These are phyloP conservation scores for Penicillium paradoxum DNA, from an alignment of 495 filamentous ascomycete genomes.

Conservation along the genomic window DNA sequence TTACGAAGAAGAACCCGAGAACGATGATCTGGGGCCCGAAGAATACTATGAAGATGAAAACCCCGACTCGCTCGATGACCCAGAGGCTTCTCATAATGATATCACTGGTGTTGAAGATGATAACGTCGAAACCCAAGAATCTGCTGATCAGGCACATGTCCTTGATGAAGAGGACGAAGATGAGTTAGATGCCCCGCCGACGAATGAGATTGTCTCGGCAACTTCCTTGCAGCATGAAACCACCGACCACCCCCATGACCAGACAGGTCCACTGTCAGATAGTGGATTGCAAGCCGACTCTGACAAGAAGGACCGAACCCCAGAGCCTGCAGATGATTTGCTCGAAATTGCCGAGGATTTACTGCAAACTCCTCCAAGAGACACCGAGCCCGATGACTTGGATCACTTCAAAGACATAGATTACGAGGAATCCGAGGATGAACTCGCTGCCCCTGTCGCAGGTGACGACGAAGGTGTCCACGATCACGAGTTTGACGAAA, in stretches of 20 bases:
- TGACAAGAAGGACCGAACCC: constrained; percentile 11
- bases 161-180: constrained; percentile 13
- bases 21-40: constrained; percentile 5
- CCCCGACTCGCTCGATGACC: constrained; percentile 1
- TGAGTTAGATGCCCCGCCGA: constrained; percentile 15
- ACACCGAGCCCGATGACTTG: constrained; percentile 11
- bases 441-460: not conserved
- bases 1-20: constrained; percentile 7
- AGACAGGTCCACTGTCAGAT: constrained; percentile 16
- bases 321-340: constrained; percentile 28
- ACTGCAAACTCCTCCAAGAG: constrained; percentile 24
- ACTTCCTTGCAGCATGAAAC: constrained; percentile 15
- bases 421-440: constrained; percentile 12
- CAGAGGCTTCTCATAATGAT: constrained; percentile 14
- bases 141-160: constrained; percentile 2
- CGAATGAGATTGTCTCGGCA: constrained; percentile 18
- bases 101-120: constrained; percentile 15
- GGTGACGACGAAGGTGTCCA: constrained; percentile 3
- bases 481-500: constrained; percentile 21
- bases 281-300: constrained; percentile 6
- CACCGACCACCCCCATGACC: constrained; percentile 12
- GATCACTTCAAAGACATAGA: constrained; percentile 21
- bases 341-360: constrained; percentile 31
- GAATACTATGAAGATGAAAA: constrained; percentile 12
- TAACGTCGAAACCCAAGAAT: not conserved